These are phyloP conservation scores for Alternaria gaisen DNA, from an alignment of 2,329 filamentous ascomycete genomes.

Conservation along the genomic window DNA sequence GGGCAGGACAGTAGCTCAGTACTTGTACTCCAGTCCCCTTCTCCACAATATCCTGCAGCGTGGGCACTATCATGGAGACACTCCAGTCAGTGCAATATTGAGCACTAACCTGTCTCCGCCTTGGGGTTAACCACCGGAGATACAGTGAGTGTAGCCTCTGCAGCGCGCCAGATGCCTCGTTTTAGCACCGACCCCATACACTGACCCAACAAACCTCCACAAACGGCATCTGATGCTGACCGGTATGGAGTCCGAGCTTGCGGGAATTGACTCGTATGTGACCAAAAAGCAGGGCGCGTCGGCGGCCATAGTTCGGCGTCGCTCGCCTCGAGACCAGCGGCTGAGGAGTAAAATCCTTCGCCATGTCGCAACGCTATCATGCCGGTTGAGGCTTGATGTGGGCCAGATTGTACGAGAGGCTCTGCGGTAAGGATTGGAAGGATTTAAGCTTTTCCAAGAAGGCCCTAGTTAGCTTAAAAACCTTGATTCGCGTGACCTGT, in stretches of 20 bases:
- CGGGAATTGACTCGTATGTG: constrained; percentile 15
- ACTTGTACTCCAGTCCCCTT: constrained; percentile 29
- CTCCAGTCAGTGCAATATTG: constrained; percentile 13
- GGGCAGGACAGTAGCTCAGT: constrained; percentile 13
- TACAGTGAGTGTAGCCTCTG: not conserved
- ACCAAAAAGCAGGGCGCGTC: constrained; percentile 6
- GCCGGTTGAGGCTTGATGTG: constrained; percentile 19
- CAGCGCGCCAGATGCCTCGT: constrained; percentile 4
- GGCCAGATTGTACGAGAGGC: constrained; percentile 11
- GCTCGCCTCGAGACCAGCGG: constrained; percentile 16
- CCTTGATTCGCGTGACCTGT: constrained; percentile 4
- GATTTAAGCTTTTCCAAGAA: constrained; percentile 21
- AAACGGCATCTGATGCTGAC: constrained; percentile 12
- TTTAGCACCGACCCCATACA: constrained; percentile 9
- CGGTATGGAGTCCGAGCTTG: constrained; percentile 24
- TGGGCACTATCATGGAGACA: constrained; percentile 16
- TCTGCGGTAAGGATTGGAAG: constrained; percentile 16
- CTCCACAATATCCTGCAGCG: constrained; percentile 33
- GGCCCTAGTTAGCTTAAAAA: constrained; percentile 17
- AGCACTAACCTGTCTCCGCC: constrained; percentile 13
- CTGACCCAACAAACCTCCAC: constrained; percentile 11
- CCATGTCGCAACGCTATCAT: constrained; percentile 21
- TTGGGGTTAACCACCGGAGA: constrained; percentile 21
- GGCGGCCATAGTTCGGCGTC: constrained; percentile 21
- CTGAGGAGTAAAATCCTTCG: constrained; percentile 23